These are phyloP conservation scores for Aspergillus ruber DNA, from an alignment of 2,329 filamentous ascomycete genomes.

Conservation along the genomic window DNA sequence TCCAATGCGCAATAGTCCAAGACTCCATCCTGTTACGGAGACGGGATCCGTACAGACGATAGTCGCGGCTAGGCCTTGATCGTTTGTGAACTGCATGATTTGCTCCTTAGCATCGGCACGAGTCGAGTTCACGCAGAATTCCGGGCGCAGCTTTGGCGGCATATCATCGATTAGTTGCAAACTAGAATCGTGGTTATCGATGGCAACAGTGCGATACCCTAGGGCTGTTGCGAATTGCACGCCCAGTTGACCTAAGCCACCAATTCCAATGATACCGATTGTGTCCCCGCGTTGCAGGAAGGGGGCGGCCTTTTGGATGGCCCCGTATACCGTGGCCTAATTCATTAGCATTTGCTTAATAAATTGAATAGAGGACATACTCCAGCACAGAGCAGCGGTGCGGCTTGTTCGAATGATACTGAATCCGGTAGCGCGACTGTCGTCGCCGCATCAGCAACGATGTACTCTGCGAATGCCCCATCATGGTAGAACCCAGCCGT, in stretches of 20 bases:
- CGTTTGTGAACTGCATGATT: background rate
- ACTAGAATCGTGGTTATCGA: constrained; percentile 5
- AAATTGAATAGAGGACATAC: background rate
- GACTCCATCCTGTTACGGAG: constrained; percentile 4
- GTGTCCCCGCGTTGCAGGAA: constrained; percentile 1
- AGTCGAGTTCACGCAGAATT: background rate
- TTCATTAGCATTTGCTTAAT: no score
- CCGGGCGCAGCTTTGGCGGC: background rate
- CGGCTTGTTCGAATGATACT: constrained; percentile 8
- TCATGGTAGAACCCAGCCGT: constrained; percentile 6
- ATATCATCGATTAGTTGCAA: constrained; percentile 1
- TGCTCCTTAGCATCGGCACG: background rate
- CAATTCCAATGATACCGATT: constrained; percentile 6
- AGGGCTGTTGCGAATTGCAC: constrained; percentile 8
- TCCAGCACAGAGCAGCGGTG: constrained; percentile 11
- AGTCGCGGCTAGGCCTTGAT: constrained; percentile 3
- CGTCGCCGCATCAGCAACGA: constrained; percentile 6
- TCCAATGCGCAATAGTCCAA: constrained; percentile 1
- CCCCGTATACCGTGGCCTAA: constrained; percentile 7
- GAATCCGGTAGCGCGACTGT: constrained; percentile 4
- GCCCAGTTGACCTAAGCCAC: constrained; percentile 8
- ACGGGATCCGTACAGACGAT: constrained; percentile 7
- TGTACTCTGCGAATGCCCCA: constrained; percentile 9
- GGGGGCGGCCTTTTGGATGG: background rate
- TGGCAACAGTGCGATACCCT: constrained; percentile 6